Evolutionary conservation across 129 eudicot genomes (phyloP).

Genomic region (Silybum marianum): DNA sequence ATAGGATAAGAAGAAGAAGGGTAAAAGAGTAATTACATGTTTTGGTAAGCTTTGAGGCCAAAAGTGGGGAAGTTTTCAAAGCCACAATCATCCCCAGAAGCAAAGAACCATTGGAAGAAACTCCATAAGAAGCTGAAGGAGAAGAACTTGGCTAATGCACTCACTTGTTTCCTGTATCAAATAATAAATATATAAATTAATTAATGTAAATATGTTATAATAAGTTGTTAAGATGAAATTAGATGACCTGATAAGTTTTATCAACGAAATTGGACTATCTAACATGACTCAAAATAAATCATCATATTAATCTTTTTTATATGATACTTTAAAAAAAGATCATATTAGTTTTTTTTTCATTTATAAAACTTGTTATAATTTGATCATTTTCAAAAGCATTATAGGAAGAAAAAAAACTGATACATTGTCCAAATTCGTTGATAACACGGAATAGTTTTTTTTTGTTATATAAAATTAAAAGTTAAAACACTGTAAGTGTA

Average conservation of each 20-base stretch:
- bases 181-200: background rate
- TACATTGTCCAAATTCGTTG: too few relatives aligned
- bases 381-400: too few relatives aligned
- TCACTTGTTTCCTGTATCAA: conserved; percentile 48
- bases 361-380: too few relatives aligned
- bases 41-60: conserved; percentile 43
- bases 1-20: background rate
- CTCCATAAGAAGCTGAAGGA: conserved; percentile 44
- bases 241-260: too few relatives aligned
- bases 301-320: background rate
- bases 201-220: background rate
- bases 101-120: conserved; percentile 59
- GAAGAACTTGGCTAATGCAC: conserved; percentile 46
- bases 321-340: background rate
- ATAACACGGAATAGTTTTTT: too few relatives aligned
- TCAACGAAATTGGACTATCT: background rate
- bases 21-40: conserved; percentile 14
- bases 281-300: background rate
- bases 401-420: too few relatives aligned
- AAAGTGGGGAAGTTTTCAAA: conserved; percentile 49
- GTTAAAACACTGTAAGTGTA: too few relatives aligned
- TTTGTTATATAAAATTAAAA: too few relatives aligned
- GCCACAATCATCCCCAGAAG: conserved; percentile 41
- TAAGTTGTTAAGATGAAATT: background rate
- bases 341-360: too few relatives aligned